These are phyloP conservation scores for Aspergillus fumigatiaffinis DNA, from an alignment of 2,329 filamentous ascomycete species.

Conservation along the genomic window DNA sequence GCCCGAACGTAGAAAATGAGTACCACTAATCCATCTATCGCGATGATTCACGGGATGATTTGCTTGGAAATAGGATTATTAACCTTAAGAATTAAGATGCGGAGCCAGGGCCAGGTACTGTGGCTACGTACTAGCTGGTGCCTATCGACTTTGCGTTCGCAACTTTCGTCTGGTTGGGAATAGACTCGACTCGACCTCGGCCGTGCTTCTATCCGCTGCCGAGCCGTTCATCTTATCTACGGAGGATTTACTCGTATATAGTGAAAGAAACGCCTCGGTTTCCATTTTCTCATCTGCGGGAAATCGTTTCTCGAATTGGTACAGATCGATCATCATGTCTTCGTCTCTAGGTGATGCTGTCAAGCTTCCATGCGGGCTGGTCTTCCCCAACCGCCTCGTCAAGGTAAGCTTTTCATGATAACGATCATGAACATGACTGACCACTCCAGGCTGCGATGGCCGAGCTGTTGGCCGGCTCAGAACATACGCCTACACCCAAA, in stretches of 20 bases:
- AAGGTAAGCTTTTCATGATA: conserved; percentile 28
- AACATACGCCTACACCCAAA: conserved; percentile 43
- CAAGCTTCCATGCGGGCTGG: conserved; percentile 53
- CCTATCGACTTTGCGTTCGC: neutral
- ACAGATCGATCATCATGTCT: conserved; percentile 13
- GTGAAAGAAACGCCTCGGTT: neutral
- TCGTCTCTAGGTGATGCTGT: conserved; percentile 40
- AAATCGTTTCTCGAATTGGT: neutral
- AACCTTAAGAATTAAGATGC: neutral
- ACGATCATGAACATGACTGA: neutral
- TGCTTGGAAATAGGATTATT: neutral
- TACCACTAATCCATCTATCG: neutral
- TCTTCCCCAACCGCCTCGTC: conserved; percentile 52
- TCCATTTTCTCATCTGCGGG: neutral
- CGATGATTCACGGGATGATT: neutral
- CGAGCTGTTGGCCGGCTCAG: conserved; percentile 42
- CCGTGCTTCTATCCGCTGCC: neutral
- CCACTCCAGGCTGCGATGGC: conserved; percentile 41
- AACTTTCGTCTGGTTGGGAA: neutral
- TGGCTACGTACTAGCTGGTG: neutral
- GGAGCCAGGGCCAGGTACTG: neutral
- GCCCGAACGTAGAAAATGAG: neutral
- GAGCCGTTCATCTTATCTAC: neutral
- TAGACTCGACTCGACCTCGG: neutral
- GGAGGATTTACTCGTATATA: neutral